Conservation (phyloP, 805 yeast genomes). For the Candida coleopterorum region DNA sequence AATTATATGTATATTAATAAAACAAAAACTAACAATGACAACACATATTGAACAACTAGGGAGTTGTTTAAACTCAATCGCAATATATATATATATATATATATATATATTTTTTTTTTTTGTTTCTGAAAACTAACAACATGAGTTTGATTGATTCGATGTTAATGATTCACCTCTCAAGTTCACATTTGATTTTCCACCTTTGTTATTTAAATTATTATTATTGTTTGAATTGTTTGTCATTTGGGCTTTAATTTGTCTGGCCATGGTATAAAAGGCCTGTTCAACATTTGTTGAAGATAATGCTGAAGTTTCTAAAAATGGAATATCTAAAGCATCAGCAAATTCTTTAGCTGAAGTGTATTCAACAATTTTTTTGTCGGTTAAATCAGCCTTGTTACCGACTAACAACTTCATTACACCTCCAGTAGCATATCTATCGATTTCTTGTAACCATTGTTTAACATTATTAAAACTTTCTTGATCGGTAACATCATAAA, state of each 20-base stretch:
- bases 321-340: conserved; percentile 88
- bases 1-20: too few species aligned
- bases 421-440: conserved; percentile 96
- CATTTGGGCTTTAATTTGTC: conserved; percentile 96
- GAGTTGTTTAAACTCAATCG: too few species aligned
- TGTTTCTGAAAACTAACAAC: too few species aligned
- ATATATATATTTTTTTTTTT: too few species aligned
- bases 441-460: conserved; percentile 98
- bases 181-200: conserved; percentile 63
- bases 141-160: conserved; percentile 32
- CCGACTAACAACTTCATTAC: conserved; percentile 95
- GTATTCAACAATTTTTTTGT: conserved; percentile 92
- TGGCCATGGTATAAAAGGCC: conserved; percentile 97
- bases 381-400: conserved; percentile 90
- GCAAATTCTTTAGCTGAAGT: conserved; percentile 97
- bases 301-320: conserved; percentile 93
- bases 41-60: neutral
- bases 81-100: too few species aligned
- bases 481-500: conserved; percentile 96
- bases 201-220: conserved; percentile 40
- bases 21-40: neutral
- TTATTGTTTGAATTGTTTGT: conserved; percentile 43
- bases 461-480: conserved; percentile 94
- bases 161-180: conserved; percentile 62
- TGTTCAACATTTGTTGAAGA: conserved; percentile 96